Evolutionary conservation across 805 yeast species (phyloP).

Genomic region (Lipomyces kockii): DNA sequence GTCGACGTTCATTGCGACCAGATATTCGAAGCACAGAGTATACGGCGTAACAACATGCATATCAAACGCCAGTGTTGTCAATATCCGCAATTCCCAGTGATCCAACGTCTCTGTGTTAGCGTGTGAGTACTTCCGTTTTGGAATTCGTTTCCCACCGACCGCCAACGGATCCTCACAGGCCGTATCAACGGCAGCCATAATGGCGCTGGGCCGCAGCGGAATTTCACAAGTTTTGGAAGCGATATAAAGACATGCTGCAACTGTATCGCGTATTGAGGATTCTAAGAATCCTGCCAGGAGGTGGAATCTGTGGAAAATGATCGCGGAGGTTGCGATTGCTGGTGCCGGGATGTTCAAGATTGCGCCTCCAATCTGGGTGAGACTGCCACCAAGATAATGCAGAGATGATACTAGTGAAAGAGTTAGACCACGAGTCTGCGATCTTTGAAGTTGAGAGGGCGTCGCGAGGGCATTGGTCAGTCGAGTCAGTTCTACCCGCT

Average conservation of each 20-base stretch:
- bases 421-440: conserved; percentile 19
- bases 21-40: conserved; percentile 23
- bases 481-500: conserved; percentile 4
- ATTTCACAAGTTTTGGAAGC: conserved; percentile 30
- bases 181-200: conserved; percentile 23
- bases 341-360: conserved; percentile 20
- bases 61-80: conserved; percentile 33
- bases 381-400: conserved; percentile 28
- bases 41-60: conserved; percentile 32
- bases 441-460: conserved; percentile 23
- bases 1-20: conserved; percentile 3
- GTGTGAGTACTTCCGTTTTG: neutral
- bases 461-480: conserved; percentile 30
- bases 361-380: conserved; percentile 33
- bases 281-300: conserved; percentile 27
- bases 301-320: conserved; percentile 35
- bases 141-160: conserved; percentile 6
- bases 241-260: conserved; percentile 26
- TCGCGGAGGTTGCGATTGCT: conserved; percentile 26
- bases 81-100: conserved; percentile 22
- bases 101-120: conserved; percentile 11
- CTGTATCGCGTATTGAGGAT: conserved; percentile 18
- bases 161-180: conserved; percentile 27
- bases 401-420: conserved; percentile 7
- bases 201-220: conserved; percentile 9